phyloP scores from a whole-genome alignment of 306 rosid genomes.

The Rubus parviflorus region DNA sequence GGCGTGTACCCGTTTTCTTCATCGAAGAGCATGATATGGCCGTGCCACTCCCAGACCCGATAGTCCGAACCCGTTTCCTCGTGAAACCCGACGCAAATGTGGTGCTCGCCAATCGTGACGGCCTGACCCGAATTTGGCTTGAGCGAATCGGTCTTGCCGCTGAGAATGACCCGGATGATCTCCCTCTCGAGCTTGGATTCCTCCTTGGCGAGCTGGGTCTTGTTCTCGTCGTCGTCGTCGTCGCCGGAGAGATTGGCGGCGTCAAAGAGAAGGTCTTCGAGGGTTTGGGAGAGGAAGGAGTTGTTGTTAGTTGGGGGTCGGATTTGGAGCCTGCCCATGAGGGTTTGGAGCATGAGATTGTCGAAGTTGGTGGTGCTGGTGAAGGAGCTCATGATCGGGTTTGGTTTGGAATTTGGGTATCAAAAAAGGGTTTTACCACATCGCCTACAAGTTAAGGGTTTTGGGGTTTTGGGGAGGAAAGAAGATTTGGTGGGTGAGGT shows the following conservation, averaged over 20 bases:
- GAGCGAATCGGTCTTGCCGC: conserved; percentile 55
- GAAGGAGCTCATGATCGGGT: conserved; percentile 50
- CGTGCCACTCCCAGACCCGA: conserved; percentile 99
- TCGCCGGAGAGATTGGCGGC: conserved; percentile 40
- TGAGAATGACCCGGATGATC: conserved; percentile 53
- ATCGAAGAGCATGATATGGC: conserved; percentile 76
- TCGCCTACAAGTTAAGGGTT: not conserved
- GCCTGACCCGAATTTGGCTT: conserved; percentile 92
- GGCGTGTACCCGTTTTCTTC: conserved; percentile 79
- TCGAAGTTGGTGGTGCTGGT: conserved; percentile 49
- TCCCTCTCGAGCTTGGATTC: conserved; percentile 67
- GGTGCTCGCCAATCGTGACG: conserved; percentile 70
- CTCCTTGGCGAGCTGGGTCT: conserved; percentile 49
- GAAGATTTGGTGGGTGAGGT: not conserved
- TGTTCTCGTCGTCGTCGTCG: conserved; percentile 40
- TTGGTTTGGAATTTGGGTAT: not conserved
- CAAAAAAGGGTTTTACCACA: conserved; percentile 21
- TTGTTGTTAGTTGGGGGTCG: conserved; percentile 39
- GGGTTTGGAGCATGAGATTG: conserved; percentile 59
- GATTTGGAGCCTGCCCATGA: conserved; percentile 71
- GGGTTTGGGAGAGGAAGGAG: conserved; percentile 57
- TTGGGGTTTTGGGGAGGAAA: not conserved
- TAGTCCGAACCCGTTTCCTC: conserved; percentile 75
- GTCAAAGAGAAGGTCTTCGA: conserved; percentile 69
- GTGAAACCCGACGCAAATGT: conserved; percentile 76